These are phyloP conservation scores for Phascolomyces articulosus DNA, from an alignment of 371 early-diverging fungal genomes.

Conservation along the genomic window DNA sequence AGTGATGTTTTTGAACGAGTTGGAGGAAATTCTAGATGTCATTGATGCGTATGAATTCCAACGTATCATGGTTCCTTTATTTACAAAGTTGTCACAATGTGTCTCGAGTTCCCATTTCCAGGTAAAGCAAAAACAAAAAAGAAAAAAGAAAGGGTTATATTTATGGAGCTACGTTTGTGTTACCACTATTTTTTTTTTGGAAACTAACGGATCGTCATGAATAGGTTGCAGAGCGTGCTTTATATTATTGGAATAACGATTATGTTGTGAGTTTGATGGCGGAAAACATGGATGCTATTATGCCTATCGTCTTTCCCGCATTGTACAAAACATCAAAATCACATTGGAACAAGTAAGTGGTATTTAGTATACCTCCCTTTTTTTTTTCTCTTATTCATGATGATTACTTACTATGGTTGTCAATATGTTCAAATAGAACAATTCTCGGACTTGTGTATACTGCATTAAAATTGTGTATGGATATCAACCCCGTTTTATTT, in stretches of 20 bases:
- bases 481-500: constrained; percentile 91
- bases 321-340: constrained; percentile 91
- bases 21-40: constrained; percentile 94
- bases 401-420: background rate
- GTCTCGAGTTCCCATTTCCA: constrained; percentile 97
- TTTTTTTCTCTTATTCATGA: too few species aligned
- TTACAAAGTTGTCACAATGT: constrained; percentile 91
- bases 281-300: constrained; percentile 83
- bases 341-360: constrained; percentile 95
- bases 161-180: too few species aligned
- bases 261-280: constrained; percentile 93
- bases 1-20: constrained; percentile 96
- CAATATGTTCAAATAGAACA: constrained; percentile 53
- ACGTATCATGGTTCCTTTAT: constrained; percentile 87
- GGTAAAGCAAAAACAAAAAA: constrained; percentile 38
- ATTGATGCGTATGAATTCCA: constrained; percentile 90
- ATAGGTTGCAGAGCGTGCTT: constrained; percentile 95
- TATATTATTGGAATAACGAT: constrained; percentile 97
- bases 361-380: too few species aligned
- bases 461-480: constrained; percentile 94
- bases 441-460: constrained; percentile 94
- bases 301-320: constrained; percentile 93
- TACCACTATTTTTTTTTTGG: too few species aligned
- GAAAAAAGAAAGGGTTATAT: background rate
- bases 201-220: too few species aligned